These are phyloP conservation scores for Trichoderma asperelloides DNA, from an alignment of 495 filamentous ascomycete species.

Conservation along the genomic window DNA sequence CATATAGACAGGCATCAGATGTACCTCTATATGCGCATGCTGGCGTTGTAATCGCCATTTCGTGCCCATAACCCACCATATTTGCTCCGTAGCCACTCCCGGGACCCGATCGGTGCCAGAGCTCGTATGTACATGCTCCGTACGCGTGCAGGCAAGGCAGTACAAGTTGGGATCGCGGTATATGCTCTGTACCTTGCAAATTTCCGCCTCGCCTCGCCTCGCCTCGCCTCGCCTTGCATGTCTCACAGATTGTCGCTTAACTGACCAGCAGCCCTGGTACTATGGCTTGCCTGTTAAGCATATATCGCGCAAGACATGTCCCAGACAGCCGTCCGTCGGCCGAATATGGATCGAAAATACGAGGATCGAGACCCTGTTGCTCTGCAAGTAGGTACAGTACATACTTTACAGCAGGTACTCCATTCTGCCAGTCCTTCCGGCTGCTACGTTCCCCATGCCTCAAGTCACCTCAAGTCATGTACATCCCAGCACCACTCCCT, in stretches of 20 bases:
- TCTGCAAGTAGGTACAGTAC: background rate
- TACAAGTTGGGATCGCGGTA: background rate
- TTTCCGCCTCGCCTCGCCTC: background rate
- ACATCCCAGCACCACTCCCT: background rate
- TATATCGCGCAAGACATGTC: constrained; percentile 1
- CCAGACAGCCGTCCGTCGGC: background rate
- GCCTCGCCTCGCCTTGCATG: background rate
- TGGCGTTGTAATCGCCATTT: background rate
- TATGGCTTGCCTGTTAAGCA: background rate
- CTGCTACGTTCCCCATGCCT: background rate
- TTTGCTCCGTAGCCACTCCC: background rate
- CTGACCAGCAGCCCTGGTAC: background rate
- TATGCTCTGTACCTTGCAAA: constrained; percentile 2
- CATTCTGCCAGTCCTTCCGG: too few relatives aligned
- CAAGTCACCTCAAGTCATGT: background rate
- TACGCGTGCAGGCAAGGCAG: background rate
- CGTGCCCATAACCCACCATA: background rate
- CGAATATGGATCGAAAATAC: background rate
- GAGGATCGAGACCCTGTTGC: background rate
- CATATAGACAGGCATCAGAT: background rate
- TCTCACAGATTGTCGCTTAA: constrained; percentile 3
- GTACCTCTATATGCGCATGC: background rate
- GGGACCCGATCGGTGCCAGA: background rate
- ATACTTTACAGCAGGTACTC: background rate
- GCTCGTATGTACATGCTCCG: background rate